Conservation (phyloP, 2,329 filamentous ascomycete species). For the Aspergillus melleus region DNA sequence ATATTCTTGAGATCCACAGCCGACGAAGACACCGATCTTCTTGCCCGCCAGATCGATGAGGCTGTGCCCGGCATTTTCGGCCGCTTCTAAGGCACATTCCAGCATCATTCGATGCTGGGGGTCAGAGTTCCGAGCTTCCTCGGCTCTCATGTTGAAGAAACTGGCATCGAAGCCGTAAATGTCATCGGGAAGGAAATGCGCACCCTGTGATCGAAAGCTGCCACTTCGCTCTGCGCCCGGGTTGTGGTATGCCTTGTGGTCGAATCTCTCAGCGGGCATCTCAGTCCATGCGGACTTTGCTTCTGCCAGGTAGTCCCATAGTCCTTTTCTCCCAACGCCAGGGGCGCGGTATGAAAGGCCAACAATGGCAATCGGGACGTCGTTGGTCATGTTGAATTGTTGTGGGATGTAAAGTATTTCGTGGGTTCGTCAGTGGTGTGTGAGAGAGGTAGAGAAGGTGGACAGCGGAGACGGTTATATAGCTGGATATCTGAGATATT, state of each 20-base stretch:
- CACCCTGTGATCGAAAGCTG: neutral
- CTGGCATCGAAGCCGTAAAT: neutral
- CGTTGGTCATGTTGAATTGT: neutral
- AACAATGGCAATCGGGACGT: neutral
- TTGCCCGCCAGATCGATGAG: neutral
- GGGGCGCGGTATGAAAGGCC: neutral
- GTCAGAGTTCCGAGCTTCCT: neutral
- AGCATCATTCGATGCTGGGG: neutral
- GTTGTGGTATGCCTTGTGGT: neutral
- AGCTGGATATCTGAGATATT: neutral
- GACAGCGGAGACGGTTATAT: neutral
- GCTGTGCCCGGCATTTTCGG: neutral
- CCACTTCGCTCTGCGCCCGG: neutral
- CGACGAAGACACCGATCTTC: neutral
- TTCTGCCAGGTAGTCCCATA: neutral
- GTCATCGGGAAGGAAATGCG: neutral
- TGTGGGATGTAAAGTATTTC: neutral
- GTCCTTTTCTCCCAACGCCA: neutral
- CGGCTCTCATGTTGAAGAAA: neutral
- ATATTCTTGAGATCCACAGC: neutral
- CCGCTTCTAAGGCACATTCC: neutral
- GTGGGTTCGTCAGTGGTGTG: neutral
- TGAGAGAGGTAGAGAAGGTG: neutral
- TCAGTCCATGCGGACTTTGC: neutral
- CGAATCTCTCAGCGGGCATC: neutral